Conservation (phyloP, 2,329 filamentous ascomycete species). For the Chrysosporium queenslandicum region DNA sequence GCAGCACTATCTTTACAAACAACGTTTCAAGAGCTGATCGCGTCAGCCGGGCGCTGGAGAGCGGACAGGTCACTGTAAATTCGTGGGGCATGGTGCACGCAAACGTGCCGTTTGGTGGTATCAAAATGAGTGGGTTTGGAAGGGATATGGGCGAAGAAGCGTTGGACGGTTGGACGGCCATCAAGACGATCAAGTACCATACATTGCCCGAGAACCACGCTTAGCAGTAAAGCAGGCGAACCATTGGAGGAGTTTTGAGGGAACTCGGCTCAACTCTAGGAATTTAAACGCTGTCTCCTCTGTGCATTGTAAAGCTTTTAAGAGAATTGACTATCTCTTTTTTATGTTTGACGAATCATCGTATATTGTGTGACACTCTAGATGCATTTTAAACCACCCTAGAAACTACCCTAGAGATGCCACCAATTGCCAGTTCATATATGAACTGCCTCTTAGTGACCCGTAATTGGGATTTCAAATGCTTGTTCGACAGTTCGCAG, state of each 20-base stretch:
- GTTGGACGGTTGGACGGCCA: conserved; percentile 37
- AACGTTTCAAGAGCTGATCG: conserved; percentile 31
- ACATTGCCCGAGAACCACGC: not conserved
- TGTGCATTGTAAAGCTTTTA: not conserved
- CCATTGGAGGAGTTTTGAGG: not conserved
- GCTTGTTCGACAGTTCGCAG: not conserved
- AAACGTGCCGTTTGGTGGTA: conserved; percentile 33
- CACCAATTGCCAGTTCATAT: not conserved
- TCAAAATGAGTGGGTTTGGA: conserved; percentile 48
- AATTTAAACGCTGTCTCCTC: too few species aligned
- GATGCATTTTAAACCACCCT: not conserved
- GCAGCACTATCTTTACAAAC: conserved; percentile 32
- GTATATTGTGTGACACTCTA: not conserved
- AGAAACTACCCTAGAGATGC: too few species aligned
- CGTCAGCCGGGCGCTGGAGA: conserved; percentile 31
- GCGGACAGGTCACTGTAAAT: conserved; percentile 37
- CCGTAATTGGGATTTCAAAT: not conserved
- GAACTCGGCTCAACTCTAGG: too few species aligned
- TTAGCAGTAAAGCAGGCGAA: not conserved
- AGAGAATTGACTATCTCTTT: not conserved
- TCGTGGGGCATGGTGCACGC: conserved; percentile 31
- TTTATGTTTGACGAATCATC: not conserved
- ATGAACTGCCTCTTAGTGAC: not conserved
- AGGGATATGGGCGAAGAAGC: conserved; percentile 46
- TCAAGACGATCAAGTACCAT: conserved; percentile 3